phyloP scores from a whole-genome alignment of 371 early-diverging fungal genomes.

The Mortierella sp. region DNA sequence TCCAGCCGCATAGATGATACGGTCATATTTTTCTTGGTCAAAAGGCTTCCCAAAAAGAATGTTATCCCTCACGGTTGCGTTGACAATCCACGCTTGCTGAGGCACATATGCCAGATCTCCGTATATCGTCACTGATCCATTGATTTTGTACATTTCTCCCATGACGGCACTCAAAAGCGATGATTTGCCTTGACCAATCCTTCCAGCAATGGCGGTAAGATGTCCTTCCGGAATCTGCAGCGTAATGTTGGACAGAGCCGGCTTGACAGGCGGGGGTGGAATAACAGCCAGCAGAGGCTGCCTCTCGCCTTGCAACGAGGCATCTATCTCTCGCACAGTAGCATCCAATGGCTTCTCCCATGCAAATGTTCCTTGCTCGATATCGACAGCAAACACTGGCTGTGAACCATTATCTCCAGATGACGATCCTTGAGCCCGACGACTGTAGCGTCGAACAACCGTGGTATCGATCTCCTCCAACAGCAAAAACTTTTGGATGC shows the following conservation, averaged over 20 bases:
- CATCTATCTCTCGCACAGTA: background rate
- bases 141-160: conserved; percentile 84
- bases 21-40: conserved; percentile 80
- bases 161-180: conserved; percentile 83
- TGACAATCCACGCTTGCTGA: conserved; percentile 94
- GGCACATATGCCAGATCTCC: conserved; percentile 91
- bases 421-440: conserved; percentile 54
- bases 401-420: conserved; percentile 56
- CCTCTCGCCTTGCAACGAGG: conserved; percentile 8
- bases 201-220: conserved; percentile 84
- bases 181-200: conserved; percentile 90
- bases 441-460: conserved; percentile 61
- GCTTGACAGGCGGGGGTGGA: conserved; percentile 14
- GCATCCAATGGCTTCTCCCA: conserved; percentile 58
- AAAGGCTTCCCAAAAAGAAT: conserved; percentile 90
- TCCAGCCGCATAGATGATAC: conserved; percentile 71
- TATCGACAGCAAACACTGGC: conserved; percentile 37
- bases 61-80: conserved; percentile 88
- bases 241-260: conserved; percentile 71
- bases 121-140: conserved; percentile 73
- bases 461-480: conserved; percentile 59
- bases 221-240: conserved; percentile 70
- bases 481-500: conserved; percentile 37
- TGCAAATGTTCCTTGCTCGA: conserved; percentile 62
- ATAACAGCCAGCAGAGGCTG: conserved; percentile 21